These are phyloP conservation scores for Hypoxylon intermedium DNA, from an alignment of 495 filamentous ascomycete genomes.

Conservation along the genomic window DNA sequence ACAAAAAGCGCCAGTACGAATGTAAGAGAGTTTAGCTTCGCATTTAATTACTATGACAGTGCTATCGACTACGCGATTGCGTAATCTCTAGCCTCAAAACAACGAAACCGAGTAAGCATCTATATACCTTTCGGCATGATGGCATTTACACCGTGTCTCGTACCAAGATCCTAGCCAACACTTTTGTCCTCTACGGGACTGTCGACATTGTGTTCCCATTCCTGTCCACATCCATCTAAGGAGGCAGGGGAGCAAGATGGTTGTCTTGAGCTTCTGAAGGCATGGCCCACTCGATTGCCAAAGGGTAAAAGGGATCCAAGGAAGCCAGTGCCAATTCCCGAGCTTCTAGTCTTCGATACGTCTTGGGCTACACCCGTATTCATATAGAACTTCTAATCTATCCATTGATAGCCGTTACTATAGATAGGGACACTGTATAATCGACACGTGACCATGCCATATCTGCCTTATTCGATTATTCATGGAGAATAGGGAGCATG, in stretches of 20 bases:
- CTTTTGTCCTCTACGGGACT: neutral
- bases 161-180: slow-evolving; percentile 6
- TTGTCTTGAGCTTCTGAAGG: neutral
- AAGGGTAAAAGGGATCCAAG: slow-evolving; percentile 18
- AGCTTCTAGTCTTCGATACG: slow-evolving; percentile 2
- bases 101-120: slow-evolving; percentile 3
- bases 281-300: neutral
- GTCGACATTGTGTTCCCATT: slow-evolving; percentile 1
- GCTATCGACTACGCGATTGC: neutral
- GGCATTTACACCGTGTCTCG: slow-evolving; percentile 13
- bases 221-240: slow-evolving; percentile 1
- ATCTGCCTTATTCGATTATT: neutral
- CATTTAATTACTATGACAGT: neutral
- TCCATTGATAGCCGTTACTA: neutral
- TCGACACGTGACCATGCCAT: neutral
- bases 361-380: neutral
- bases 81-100: neutral
- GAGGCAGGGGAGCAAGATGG: slow-evolving; percentile 1
- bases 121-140: slow-evolving; percentile 27
- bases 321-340: slow-evolving; percentile 9
- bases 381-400: slow-evolving; percentile 1
- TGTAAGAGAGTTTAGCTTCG: neutral
- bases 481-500: neutral
- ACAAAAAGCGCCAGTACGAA: neutral
- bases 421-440: neutral